Base-by-base conservation (phyloP, 345 rosid genomes). In the Camelina laxa region DNA sequence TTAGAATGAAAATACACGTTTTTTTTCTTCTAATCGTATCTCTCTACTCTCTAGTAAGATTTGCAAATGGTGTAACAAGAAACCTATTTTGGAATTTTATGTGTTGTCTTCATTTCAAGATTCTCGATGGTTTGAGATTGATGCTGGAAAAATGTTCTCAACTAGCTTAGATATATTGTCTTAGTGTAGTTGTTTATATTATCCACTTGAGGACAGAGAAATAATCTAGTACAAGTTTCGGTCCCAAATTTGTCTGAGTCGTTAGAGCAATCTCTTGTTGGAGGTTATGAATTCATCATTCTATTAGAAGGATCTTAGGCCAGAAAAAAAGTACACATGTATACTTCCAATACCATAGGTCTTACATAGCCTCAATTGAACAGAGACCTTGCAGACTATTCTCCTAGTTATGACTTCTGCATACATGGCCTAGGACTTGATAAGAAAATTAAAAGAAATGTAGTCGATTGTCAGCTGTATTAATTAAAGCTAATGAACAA, bases 131-230 rank as follows among this genome's bases (percentile, higher is more conserved):
- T 51, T 51, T 51, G 31, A 20, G 31, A 51, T 4, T 10, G 56
- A 51, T 51, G n/a, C 8, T 51, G 57, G 57, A 51, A 2, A 51
- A 51, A 51, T 21, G 57, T 51, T 21, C 57, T 51, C 57, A 51
- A 21, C 57, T 51, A 21, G 57, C 15, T 51, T 21, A 51, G 8
- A 21, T 35, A 0, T 21, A 3, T 51, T 51, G 57, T 21, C 57
- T 15, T 14, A 15, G 7, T 15, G 49, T 44, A 44, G 17, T 44
- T 44, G 49, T 44, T 55, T 55, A 30, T 30, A 27, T 14, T 30
- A 56, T 30, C 45, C 20, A 4, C 13, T 10, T 27, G 54, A 63
- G 30, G 22, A 63, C 38, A 63, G 16, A 33, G 2, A 33, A 41
- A 36, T 6, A n/a, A n/a, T 45, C 22, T 0, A 16, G 42, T 10